Base-by-base conservation (phyloP, 1,284 basidiomycete genomes). In the Fomitopsis pinicola region DNA sequence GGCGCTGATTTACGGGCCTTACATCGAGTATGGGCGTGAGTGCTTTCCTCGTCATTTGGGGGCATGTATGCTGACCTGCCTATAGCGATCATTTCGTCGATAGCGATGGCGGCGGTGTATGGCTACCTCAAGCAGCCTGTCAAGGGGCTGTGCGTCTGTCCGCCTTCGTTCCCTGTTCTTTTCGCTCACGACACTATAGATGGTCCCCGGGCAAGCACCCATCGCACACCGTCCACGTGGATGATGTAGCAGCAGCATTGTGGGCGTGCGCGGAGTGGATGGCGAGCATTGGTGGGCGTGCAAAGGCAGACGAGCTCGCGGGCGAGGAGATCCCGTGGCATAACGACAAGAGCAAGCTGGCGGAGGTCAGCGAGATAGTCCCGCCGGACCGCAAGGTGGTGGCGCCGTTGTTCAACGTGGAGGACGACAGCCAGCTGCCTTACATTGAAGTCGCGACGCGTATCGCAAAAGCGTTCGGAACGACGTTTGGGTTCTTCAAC, bases 401-500 rank as follows among this genome's bases (percentile, higher is more conserved):
- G 36, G 89, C 88, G 3, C 92, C 93, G 10, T 67, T 95, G 40
- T 95, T 96, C 78, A 94, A 95, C 71, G 72, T 95, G 60, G 85
- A 89, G 62, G 94, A 96, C 70, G 90, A 95, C 62, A 86, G 87
- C 12, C 82, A 92, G 58, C 87, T 85, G 62, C 94, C 92, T 1
- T 80, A 93, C 60, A 78, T 88, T 35, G 89, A 87, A 61, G 82
- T 91, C n/a, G 92, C 89, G 2, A 81, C 84, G 61, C 84, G 82
- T 10, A 83, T 92, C 26, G 87, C 91, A 1, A 82, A 86, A 19
- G 84, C 87, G 66, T 96, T 95, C 73, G 89, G 86, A 42, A 91
- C 95, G 57, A 89, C 89, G 10, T 92, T 91, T 64, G 92, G 94
- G 67, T 96, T 95, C 72, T 85, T 94, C 74, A 90, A 86, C 62